Conservation (phyloP, 257 asterid species). For the Prunella vulgaris region DNA sequence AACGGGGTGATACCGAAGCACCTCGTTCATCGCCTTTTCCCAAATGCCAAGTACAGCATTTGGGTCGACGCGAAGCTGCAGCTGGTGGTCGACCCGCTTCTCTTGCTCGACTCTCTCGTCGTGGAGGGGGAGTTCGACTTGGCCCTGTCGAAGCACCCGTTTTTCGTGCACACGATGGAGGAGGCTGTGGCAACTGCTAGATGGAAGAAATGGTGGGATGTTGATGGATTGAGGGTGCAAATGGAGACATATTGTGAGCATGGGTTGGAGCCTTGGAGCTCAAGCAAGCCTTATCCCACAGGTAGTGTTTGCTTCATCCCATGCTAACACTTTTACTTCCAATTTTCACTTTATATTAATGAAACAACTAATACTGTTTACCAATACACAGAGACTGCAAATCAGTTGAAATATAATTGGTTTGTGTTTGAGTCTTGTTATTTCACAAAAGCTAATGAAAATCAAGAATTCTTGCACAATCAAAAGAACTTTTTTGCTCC, state of each 20-base stretch:
- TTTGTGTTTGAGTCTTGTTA: background rate
- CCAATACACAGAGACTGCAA: background rate
- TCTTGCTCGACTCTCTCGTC: constrained; percentile 62
- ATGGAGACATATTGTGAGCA: constrained; percentile 84
- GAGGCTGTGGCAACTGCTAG: constrained; percentile 87
- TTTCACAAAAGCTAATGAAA: too few relatives aligned
- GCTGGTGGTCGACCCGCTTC: constrained; percentile 65
- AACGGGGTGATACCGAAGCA: constrained; percentile 71
- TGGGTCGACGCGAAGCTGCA: constrained; percentile 92
- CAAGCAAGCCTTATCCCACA: constrained; percentile 74
- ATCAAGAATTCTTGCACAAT: too few relatives aligned
- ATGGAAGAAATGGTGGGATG: constrained; percentile 91
- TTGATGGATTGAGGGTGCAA: constrained; percentile 54
- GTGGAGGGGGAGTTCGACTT: constrained; percentile 50
- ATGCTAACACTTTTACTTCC: too few relatives aligned
- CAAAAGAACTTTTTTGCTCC: background rate
- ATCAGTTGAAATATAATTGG: background rate
- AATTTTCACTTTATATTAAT: too few relatives aligned
- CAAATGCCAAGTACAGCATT: constrained; percentile 66
- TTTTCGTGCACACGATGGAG: constrained; percentile 61
- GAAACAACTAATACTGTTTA: background rate
- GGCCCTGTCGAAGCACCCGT: constrained; percentile 79
- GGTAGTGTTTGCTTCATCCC: constrained; percentile 30
- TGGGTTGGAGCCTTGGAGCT: constrained; percentile 77
- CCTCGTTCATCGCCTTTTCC: constrained; percentile 71